Percentiles rank a stretch among this genome's conserved stretches.
Conservation (phyloP, 371 early-diverging fungal genomes). For the Mortierella sp. region DNA sequence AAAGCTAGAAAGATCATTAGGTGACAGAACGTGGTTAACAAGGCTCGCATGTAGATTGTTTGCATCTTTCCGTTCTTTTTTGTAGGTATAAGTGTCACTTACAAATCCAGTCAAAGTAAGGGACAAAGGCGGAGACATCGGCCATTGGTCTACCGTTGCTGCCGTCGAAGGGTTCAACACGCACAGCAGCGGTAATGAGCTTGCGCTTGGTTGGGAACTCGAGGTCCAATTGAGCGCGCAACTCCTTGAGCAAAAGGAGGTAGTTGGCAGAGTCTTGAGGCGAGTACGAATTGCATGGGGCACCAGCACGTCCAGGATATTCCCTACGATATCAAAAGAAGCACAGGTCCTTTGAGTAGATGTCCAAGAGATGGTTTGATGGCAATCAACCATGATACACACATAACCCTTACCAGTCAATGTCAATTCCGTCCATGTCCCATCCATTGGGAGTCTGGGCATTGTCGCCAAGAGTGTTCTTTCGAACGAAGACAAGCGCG, state of each 20-base stretch:
- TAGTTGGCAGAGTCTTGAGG: constrained; percentile 64
- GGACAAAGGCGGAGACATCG: constrained; percentile 67
- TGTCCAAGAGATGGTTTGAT: too few relatives aligned
- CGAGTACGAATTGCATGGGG: constrained; percentile 68
- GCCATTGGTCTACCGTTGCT: constrained; percentile 60
- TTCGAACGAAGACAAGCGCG: constrained; percentile 48
- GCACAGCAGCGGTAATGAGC: constrained; percentile 66
- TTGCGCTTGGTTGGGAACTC: constrained; percentile 66
- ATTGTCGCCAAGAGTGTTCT: constrained; percentile 41
- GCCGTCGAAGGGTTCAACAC: constrained; percentile 68
- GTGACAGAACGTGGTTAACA: not conserved
- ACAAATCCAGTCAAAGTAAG: constrained; percentile 73
- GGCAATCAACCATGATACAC: not conserved
- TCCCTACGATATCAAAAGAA: constrained; percentile 63
- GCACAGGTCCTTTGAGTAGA: not conserved
- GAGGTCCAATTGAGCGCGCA: constrained; percentile 69
- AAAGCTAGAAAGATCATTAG: constrained; percentile 10
- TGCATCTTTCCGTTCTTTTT: too few relatives aligned
- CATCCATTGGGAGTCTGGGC: constrained; percentile 39
- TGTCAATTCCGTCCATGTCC: constrained; percentile 56
- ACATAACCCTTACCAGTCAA: constrained; percentile 43
- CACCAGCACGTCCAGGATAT: constrained; percentile 73
- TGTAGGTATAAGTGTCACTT: constrained; percentile 60
- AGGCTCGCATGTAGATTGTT: not conserved
- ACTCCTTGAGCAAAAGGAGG: constrained; percentile 63